phyloP scores from a whole-genome alignment of 176 grass and related monocot species.

The Alopecurus myosuroides region DNA sequence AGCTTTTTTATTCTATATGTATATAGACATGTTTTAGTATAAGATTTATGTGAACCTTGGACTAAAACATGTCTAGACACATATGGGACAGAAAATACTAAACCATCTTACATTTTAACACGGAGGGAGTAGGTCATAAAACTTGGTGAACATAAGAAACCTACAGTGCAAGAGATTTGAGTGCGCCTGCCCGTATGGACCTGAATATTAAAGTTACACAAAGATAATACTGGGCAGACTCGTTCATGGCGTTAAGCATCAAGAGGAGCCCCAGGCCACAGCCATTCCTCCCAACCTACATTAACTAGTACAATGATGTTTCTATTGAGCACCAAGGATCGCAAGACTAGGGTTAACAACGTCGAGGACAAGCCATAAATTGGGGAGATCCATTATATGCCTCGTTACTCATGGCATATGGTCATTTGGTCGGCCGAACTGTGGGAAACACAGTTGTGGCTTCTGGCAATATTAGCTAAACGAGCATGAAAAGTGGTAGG shows the following conservation, averaged over 20 bases:
- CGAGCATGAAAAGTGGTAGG: not conserved
- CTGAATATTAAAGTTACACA: not conserved
- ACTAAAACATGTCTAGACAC: too few species aligned
- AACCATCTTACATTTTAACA: too few species aligned
- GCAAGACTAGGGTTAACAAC: not conserved
- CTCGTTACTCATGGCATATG: not conserved
- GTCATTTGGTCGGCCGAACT: not conserved
- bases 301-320: not conserved
- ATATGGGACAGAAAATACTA: too few species aligned
- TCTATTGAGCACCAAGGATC: not conserved
- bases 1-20: too few species aligned
- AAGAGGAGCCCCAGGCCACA: not conserved
- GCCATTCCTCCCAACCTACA: not conserved
- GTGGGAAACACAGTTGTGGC: not conserved
- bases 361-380: not conserved
- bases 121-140: not conserved
- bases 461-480: not conserved
- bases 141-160: not conserved
- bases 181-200: too few species aligned
- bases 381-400: not conserved
- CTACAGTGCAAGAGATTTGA: not conserved
- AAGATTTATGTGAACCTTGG: too few species aligned
- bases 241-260: not conserved
- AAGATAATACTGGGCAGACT: not conserved
- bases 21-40: too few species aligned